Conservation (phyloP, 164 flowering plant genomes). For the Litsea cubeba region DNA sequence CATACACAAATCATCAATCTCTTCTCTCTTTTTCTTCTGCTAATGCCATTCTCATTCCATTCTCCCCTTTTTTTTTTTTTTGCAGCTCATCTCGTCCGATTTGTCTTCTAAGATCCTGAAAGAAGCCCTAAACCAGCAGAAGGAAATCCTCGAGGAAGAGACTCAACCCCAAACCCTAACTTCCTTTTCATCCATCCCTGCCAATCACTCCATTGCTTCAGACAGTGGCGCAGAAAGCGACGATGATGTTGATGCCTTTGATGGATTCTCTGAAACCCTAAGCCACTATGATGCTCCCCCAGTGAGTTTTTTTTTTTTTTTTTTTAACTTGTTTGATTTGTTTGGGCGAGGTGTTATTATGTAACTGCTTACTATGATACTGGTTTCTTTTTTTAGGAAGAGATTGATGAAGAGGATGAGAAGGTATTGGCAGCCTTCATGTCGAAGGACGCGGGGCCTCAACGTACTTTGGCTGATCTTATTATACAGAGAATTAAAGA, state of each 20-base stretch:
- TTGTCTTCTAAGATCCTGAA: conserved; percentile 69
- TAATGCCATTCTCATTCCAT: not conserved
- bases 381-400: conserved; percentile 33
- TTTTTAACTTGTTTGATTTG: not conserved
- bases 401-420: conserved; percentile 76
- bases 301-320: conserved; percentile 21
- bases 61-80: not conserved
- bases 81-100: conserved; percentile 48
- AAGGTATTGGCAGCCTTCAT: conserved; percentile 64
- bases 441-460: conserved; percentile 50
- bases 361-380: not conserved
- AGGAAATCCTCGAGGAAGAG: conserved; percentile 57
- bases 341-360: not conserved
- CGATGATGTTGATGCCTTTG: conserved; percentile 42
- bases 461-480: conserved; percentile 64
- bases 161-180: conserved; percentile 24
- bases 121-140: conserved; percentile 74
- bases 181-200: conserved; percentile 21
- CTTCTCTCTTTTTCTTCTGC: not conserved
- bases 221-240: conserved; percentile 45
- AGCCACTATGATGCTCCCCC: conserved; percentile 55
- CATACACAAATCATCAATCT: not conserved
- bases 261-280: conserved; percentile 57
- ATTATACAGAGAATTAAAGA: conserved; percentile 63
- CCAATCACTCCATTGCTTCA: conserved; percentile 14